Evolutionary conservation across 2,329 filamentous ascomycete genomes (phyloP).

Genomic region (Venturia aucupariae): DNA sequence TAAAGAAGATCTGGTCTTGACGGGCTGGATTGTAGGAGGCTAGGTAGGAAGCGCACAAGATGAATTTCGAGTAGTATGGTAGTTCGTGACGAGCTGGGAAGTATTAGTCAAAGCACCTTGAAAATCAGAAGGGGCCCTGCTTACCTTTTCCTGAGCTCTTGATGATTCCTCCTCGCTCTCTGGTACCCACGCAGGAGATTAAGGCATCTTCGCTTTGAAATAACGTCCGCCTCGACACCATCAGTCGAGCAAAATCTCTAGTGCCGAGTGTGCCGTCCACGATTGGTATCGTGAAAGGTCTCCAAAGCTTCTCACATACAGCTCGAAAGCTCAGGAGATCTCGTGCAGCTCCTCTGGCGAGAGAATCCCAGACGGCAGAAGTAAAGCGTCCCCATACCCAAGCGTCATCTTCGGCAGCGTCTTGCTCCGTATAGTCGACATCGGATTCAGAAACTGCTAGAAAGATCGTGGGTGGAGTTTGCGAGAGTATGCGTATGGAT

Average conservation of each 20-base stretch:
- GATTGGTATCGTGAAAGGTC: conserved; percentile 71
- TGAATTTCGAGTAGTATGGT: conserved; percentile 62
- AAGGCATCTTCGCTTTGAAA: conserved; percentile 67
- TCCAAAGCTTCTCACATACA: conserved; percentile 70
- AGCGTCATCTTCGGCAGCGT: conserved; percentile 47
- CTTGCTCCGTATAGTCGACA: conserved; percentile 37
- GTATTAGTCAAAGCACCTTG: conserved; percentile 13
- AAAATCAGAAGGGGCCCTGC: conserved; percentile 12
- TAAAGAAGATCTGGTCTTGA: conserved; percentile 68
- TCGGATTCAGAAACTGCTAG: conserved; percentile 36
- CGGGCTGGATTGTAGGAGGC: conserved; percentile 69
- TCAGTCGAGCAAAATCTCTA: conserved; percentile 74
- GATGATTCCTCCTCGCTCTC: neutral
- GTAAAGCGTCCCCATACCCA: conserved; percentile 76
- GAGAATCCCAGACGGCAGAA: conserved; percentile 75
- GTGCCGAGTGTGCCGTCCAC: conserved; percentile 61
- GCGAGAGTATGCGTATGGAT: conserved; percentile 66
- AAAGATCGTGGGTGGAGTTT: conserved; percentile 41
- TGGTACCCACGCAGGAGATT: conserved; percentile 41
- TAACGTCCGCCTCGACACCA: conserved; percentile 59
- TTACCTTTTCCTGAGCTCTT: neutral
- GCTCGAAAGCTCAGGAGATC: conserved; percentile 65
- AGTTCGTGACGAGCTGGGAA: conserved; percentile 35
- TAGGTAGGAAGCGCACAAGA: conserved; percentile 70
- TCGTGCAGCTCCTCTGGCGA: conserved; percentile 70